phyloP scores from a whole-genome alignment of 805 yeast genomes.

The Hanseniaspora lindneri region DNA sequence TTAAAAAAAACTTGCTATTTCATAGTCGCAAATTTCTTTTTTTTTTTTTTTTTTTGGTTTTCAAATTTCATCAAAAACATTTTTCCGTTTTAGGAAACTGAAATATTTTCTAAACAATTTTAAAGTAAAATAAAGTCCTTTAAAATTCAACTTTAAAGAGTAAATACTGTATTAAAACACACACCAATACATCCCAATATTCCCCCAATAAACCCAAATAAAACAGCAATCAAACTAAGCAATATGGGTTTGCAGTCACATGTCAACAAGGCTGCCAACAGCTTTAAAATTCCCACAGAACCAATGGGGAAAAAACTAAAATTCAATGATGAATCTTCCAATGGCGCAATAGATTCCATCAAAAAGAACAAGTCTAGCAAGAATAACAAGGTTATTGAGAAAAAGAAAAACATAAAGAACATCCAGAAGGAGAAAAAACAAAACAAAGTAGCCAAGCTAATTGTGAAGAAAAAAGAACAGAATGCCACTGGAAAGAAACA shows the following conservation, averaged over 20 bases:
- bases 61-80: neutral
- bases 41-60: neutral
- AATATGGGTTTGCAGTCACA: constrained; percentile 12
- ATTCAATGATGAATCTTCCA: constrained; percentile 3
- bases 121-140: no score
- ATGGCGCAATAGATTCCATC: neutral
- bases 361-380: constrained; percentile 10
- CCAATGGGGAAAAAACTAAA: constrained; percentile 14
- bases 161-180: no score
- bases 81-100: no score
- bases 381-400: constrained; percentile 11
- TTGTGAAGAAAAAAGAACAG: neutral
- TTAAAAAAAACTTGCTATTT: neutral
- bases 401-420: constrained; percentile 11
- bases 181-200: no score
- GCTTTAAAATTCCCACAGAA: constrained; percentile 4
- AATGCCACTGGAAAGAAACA: neutral
- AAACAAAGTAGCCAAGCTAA: constrained; percentile 1
- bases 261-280: constrained; percentile 13
- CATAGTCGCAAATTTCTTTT: neutral
- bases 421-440: constrained; percentile 3
- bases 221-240: neutral
- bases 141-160: no score
- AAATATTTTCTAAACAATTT: no score
- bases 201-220: neutral